Evolutionary conservation across 345 rosid genomes (phyloP), one percentile per base, ranked within the genome.

Genomic region (Nephelium lappaceum): DNA sequence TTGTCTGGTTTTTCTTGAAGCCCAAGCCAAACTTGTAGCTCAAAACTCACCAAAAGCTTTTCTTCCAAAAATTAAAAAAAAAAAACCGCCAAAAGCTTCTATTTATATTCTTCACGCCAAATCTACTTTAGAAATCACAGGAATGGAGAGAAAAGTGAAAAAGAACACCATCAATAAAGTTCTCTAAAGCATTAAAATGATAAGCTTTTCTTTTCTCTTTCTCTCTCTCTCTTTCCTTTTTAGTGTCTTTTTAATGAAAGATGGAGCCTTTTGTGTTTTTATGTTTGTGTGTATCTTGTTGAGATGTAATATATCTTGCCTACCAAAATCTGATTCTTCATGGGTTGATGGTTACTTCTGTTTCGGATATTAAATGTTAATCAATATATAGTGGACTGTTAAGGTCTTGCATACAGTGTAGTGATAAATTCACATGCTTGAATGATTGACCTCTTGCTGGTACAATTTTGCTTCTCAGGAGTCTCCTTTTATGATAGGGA

Each of bases 401-500:
- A 31, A 31, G 36, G 36, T 31, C 1, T 31, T 31, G 2, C 3
- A 0, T 31, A 31, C 36, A 31, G 36, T 49, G 3, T 49, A 15
- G 14, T 49, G 55, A 49, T 49, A 5, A 15, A 49, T 49, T 49
- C 15, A 14, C 18, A 12, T 12, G 16, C 5, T 49, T 66, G 11
- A 12, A 66, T 66, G 14, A 39, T 38, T 66, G 70, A 66, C 11
- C 23, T 8, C 19, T 66, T 0, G 47, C 47, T 8, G n/a, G 18
- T 66, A 39, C 51, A 47, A 47, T 72, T 16, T 12, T 43, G 11
- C 31, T 25, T 23, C 9, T 4, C 42, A 15, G 76, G 64, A 18
- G 7, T 36, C 82, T 15, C 81, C 86, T 1, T 23, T 86, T 23
- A 76, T 84, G 73, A 19, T 62, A 5, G 89, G 81, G 1, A 18